Conservation (phyloP, 2,329 filamentous ascomycete genomes). For the Penicillium sp. region DNA sequence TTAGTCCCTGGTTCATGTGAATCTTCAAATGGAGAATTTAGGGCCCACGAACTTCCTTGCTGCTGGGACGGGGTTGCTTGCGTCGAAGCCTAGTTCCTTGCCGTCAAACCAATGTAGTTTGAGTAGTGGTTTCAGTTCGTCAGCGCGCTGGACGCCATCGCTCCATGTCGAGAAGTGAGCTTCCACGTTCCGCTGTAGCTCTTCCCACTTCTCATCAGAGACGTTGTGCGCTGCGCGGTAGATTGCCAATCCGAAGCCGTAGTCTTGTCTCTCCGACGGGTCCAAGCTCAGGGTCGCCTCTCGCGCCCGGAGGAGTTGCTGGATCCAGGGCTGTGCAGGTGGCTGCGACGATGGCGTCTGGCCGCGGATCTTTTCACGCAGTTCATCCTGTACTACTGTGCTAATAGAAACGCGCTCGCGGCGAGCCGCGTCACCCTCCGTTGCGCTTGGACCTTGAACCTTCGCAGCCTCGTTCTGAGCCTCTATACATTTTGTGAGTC, state of each 20-base stretch:
- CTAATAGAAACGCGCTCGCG: constrained; percentile 8
- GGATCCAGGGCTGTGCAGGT: constrained; percentile 10
- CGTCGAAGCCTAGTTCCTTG: constrained; percentile 14
- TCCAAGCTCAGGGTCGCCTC: background rate
- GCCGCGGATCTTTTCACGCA: constrained; percentile 9
- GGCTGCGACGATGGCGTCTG: background rate
- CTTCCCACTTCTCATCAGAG: constrained; percentile 15
- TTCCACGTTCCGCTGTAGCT: constrained; percentile 12
- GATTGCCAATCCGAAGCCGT: constrained; percentile 14
- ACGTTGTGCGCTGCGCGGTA: constrained; percentile 16
- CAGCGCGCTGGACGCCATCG: constrained; percentile 10
- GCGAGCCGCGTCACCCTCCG: background rate
- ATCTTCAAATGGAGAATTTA: background rate
- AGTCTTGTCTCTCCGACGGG: background rate
- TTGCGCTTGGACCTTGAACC: constrained; percentile 4
- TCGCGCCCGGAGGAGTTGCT: constrained; percentile 1
- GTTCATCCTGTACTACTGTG: constrained; percentile 6
- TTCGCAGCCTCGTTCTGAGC: constrained; percentile 6
- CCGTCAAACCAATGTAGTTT: constrained; percentile 23
- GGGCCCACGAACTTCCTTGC: background rate
- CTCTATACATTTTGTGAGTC: constrained; percentile 3
- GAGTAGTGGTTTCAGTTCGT: constrained; percentile 13
- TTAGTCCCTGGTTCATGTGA: background rate
- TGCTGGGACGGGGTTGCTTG: background rate
- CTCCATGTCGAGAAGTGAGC: constrained; percentile 18